A percentile compares a stretch with the other conserved stretches of the same genome.
phyloP scores from a whole-genome alignment of 768 basidiomycete genomes.

The Asterophora lycoperdoides region DNA sequence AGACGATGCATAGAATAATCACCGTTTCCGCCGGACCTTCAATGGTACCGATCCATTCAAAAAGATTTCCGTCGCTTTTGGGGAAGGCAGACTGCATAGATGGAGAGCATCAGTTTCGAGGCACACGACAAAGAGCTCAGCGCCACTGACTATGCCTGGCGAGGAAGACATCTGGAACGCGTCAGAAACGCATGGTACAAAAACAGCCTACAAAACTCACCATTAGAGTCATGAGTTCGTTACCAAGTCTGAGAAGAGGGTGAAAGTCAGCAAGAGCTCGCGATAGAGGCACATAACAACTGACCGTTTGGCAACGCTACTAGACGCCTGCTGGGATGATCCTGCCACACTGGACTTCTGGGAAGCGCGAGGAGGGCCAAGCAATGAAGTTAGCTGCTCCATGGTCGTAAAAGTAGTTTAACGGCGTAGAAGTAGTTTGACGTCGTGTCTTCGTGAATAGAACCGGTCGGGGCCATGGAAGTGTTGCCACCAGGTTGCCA shows the following conservation, averaged over 20 bases:
- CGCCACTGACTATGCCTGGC: conserved; percentile 71
- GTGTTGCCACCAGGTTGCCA: too few relatives aligned
- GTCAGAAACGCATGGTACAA: background rate
- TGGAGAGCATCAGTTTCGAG: background rate
- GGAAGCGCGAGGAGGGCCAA: conserved; percentile 53
- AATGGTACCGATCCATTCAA: conserved; percentile 88
- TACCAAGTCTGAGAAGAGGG: conserved; percentile 53
- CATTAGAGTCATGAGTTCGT: conserved; percentile 87
- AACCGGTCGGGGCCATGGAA: too few relatives aligned
- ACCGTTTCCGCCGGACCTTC: conserved; percentile 78
- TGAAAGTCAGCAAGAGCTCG: conserved; percentile 9
- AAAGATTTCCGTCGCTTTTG: conserved; percentile 79
- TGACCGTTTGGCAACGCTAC: conserved; percentile 83
- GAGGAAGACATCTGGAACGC: conserved; percentile 73
- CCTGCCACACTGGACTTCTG: conserved; percentile 55
- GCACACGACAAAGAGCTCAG: background rate
- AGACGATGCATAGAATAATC: conserved; percentile 6
- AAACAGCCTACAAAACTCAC: conserved; percentile 36
- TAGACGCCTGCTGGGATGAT: conserved; percentile 52
- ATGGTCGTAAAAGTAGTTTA: conserved; percentile 35
- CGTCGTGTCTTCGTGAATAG: too few relatives aligned
- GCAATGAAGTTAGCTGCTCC: conserved; percentile 70
- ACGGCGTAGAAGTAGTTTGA: conserved; percentile 17
- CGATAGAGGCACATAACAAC: conserved; percentile 13
- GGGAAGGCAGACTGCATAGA: conserved; percentile 79